Evolutionary conservation across 2,329 filamentous ascomycete species (phyloP).

Genomic region (Fusarium buxicola): DNA sequence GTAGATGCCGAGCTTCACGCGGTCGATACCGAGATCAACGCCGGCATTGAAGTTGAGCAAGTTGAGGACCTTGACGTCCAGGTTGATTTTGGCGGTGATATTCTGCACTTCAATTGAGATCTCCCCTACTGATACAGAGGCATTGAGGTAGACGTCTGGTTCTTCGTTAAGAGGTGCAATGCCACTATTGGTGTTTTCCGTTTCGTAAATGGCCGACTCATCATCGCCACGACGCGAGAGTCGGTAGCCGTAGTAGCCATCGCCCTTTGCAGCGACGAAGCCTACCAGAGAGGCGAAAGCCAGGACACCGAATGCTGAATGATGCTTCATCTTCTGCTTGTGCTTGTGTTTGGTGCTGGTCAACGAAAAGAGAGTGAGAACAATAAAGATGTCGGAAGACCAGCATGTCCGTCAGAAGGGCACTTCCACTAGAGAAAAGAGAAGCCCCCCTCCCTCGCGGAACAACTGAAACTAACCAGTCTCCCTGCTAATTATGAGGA

Average conservation of each 20-base stretch:
- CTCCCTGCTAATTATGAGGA: background rate
- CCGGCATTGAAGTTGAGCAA: slow-evolving; percentile 29
- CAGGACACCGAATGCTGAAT: slow-evolving; percentile 9
- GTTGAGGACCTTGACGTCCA: slow-evolving; percentile 27
- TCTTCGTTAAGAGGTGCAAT: slow-evolving; percentile 18
- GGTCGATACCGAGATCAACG: slow-evolving; percentile 27
- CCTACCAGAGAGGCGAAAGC: slow-evolving; percentile 8
- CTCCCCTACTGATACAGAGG: slow-evolving; percentile 21
- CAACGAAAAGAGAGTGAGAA: background rate
- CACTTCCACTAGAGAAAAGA: slow-evolving; percentile 7
- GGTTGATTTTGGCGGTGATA: slow-evolving; percentile 30
- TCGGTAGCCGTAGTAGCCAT: slow-evolving; percentile 27
- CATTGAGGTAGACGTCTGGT: slow-evolving; percentile 26
- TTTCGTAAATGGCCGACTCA: slow-evolving; percentile 28
- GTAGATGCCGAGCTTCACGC: slow-evolving; percentile 29
- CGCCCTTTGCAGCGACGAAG: slow-evolving; percentile 16
- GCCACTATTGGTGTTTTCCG: slow-evolving; percentile 27
- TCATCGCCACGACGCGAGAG: slow-evolving; percentile 23
- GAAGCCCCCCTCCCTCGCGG: background rate
- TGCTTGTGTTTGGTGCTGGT: background rate
- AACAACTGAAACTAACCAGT: background rate
- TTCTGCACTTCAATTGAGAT: slow-evolving; percentile 27
- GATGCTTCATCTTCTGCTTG: slow-evolving; percentile 16
- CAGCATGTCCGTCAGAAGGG: background rate
- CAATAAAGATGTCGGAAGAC: background rate